Base-by-base conservation (phyloP, 2,329 filamentous ascomycete genomes). In the Neopestalotiopsis sp. region DNA sequence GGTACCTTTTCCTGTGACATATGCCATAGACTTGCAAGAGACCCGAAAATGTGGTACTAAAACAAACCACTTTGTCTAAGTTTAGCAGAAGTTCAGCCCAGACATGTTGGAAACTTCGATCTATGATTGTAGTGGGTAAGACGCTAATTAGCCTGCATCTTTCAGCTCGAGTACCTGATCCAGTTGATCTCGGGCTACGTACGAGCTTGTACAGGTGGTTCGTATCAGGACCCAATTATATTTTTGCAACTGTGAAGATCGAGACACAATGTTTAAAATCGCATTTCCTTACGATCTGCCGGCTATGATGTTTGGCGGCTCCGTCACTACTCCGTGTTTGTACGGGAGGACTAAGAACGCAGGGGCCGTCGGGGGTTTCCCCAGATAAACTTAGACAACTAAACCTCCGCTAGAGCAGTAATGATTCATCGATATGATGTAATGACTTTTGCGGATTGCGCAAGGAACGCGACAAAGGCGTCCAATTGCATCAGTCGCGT, bases 361-460 rank as follows among this genome's bases (percentile, higher is more conserved):
- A 64, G 40, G 59, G 61, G 45, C 38, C 61, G 59, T 38, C 24
- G 24, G 24, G 59, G 28, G 34, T 17, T 64, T 49, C 61, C 40
- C 61, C 61, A 64, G 61, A 62, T 12, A 24, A 40, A 42, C 28
- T 61, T 17, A 40, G 59, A n/a, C n/a, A 12, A 4, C 17, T 28
- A 24, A 24, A 30, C 32, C 5, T 40, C n/a, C 61, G 28, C 61
- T 64, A 64, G 20, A 52, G 61, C 61, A 32, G 40, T 64, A 28
- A 64, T 64, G 61, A 64, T 42, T 64, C 61, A 64, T 64, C 61
- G 61, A 34, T 49, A 64, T 64, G 61, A 64, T 64, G 61, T 32
- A 64, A 64, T 64, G 24, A 62, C 59, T 12, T 4, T 20, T 24
- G 7, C 2, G 20, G 59, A 34, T 30, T 28, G n/a, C 28, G 34